These are phyloP conservation scores for Monosporascus sp. DNA, from an alignment of 2,329 filamentous ascomycete species.

Conservation along the genomic window DNA sequence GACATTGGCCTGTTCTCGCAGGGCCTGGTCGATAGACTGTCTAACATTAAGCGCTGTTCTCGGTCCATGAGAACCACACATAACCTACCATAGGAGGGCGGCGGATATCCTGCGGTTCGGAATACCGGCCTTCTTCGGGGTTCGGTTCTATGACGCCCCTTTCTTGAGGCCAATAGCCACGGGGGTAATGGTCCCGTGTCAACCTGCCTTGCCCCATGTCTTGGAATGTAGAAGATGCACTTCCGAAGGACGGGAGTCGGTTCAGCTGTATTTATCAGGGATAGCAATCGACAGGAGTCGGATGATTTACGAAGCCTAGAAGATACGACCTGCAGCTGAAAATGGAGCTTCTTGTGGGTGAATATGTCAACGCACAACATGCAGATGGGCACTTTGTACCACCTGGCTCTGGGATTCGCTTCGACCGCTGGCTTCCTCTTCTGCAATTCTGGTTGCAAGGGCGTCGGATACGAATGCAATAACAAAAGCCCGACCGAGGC, in stretches of 20 bases:
- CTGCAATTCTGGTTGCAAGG: conserved; percentile 8
- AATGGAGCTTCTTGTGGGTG: not conserved
- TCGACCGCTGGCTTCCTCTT: conserved; percentile 10
- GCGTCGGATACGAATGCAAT: conserved; percentile 10
- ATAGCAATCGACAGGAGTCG: not conserved
- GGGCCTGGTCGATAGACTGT: conserved; percentile 46
- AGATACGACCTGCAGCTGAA: not conserved
- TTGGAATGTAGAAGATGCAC: not conserved
- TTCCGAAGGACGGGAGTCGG: not conserved
- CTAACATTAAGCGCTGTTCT: conserved; percentile 10
- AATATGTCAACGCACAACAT: not conserved
- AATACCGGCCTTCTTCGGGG: conserved; percentile 29
- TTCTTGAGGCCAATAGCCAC: conserved; percentile 27
- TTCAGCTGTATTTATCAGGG: not conserved
- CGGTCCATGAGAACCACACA: not conserved
- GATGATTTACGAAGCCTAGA: not conserved
- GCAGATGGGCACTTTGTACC: not conserved
- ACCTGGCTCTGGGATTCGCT: conserved; percentile 6
- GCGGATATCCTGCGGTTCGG: conserved; percentile 30
- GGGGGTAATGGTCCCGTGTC: conserved; percentile 33
- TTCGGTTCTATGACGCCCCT: conserved; percentile 17
- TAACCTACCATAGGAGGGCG: conserved; percentile 34
- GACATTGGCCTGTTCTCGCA: conserved; percentile 48
- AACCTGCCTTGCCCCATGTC: conserved; percentile 37
- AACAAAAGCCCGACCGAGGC: conserved; percentile 7